phyloP scores from a whole-genome alignment of 2,329 filamentous ascomycete species.

The Fusarium beomiforme region DNA sequence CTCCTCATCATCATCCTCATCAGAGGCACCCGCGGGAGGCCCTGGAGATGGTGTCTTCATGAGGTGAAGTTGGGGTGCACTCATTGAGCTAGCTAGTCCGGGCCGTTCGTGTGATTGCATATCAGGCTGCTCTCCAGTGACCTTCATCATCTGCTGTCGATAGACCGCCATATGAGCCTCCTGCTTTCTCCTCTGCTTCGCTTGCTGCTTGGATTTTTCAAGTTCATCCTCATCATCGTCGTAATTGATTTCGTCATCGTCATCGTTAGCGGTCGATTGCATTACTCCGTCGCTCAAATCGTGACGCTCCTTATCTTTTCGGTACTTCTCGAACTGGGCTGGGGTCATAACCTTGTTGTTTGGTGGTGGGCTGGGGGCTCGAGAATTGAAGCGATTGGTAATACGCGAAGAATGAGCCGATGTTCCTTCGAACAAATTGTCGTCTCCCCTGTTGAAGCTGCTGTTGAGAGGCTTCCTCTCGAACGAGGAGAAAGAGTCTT shows the following conservation, averaged over 20 bases:
- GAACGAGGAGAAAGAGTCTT: constrained; percentile 51
- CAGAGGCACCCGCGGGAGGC: constrained; percentile 63
- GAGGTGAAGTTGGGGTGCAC: constrained; percentile 67
- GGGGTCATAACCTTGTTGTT: constrained; percentile 90
- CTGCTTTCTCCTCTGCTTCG: constrained; percentile 84
- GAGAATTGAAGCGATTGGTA: constrained; percentile 49
- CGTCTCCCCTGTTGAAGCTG: constrained; percentile 58
- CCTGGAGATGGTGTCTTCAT: constrained; percentile 51
- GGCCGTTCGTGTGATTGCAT: constrained; percentile 59
- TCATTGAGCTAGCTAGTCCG: constrained; percentile 65
- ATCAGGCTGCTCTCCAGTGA: constrained; percentile 74
- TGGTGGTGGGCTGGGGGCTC: constrained; percentile 53
- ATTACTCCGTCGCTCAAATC: constrained; percentile 55
- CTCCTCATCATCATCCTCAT: constrained; percentile 91
- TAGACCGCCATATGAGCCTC: constrained; percentile 91
- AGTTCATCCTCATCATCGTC: constrained; percentile 82
- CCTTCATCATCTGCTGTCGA: constrained; percentile 96
- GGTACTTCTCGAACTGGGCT: constrained; percentile 84
- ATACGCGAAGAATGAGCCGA: constrained; percentile 51
- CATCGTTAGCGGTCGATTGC: constrained; percentile 61
- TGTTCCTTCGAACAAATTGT: constrained; percentile 65
- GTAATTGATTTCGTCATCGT: constrained; percentile 72
- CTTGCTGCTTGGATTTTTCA: constrained; percentile 77
- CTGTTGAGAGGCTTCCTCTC: constrained; percentile 42
- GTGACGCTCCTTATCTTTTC: constrained; percentile 76